Conservation (phyloP, 352 stramenopile species). For the Globisporangium acanthophoron region DNA sequence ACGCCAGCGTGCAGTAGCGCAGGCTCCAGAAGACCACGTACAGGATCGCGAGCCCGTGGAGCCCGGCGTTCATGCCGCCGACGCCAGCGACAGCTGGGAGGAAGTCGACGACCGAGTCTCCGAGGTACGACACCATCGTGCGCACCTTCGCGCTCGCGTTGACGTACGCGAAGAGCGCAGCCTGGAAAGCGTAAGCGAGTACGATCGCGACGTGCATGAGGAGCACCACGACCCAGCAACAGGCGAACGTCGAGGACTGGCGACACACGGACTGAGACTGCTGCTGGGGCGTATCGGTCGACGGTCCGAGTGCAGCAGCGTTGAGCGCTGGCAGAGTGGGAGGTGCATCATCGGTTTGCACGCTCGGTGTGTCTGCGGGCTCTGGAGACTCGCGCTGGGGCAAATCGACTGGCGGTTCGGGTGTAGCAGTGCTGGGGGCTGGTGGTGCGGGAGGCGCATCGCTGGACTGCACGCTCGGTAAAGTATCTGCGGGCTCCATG, state of each 20-base stretch:
- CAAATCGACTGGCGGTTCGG: too few species aligned
- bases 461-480: too few species aligned
- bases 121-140: slow-evolving; percentile 4
- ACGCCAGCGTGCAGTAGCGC: slow-evolving; percentile 2
- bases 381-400: neutral
- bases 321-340: neutral
- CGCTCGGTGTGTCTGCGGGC: neutral
- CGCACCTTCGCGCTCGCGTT: slow-evolving; percentile 1
- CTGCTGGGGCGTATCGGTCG: neutral
- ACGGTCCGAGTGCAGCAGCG: neutral
- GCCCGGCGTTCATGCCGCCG: neutral
- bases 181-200: slow-evolving; percentile 3
- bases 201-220: slow-evolving; percentile 1
- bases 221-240: slow-evolving; percentile 3
- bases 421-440: too few species aligned
- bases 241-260: slow-evolving; percentile 1
- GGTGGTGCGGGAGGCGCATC: too few species aligned
- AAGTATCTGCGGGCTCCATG: too few species aligned
- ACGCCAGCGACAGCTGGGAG: slow-evolving; percentile 2
- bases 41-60: neutral
- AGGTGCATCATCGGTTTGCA: neutral
- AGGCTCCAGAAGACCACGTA: slow-evolving; percentile 6
- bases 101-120: slow-evolving; percentile 1
- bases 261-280: neutral
- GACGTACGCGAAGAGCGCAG: slow-evolving; percentile 5